A percentile compares a stretch with the other conserved stretches of the same genome.
Evolutionary conservation across 106 monocot genomes (phyloP).

Genomic region (Narthecium ossifragum): DNA sequence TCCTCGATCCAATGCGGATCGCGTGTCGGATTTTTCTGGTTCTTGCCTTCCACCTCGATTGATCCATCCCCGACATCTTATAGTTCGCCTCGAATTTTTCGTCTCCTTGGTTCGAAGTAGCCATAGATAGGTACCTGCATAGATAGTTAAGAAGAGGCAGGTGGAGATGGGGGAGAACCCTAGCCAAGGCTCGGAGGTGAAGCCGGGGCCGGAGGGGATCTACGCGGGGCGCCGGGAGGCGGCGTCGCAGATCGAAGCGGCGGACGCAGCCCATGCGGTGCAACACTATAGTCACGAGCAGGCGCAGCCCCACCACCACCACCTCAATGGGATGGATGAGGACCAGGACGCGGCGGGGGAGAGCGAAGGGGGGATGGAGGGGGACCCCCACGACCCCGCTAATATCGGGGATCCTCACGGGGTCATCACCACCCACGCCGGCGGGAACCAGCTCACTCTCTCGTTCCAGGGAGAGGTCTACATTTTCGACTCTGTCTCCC

Average conservation of each 20-base stretch:
- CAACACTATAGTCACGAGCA: too few species aligned
- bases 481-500: constrained; percentile 90
- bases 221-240: too few species aligned
- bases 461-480: constrained; percentile 96
- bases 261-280: too few species aligned
- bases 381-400: background rate
- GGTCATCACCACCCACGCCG: background rate
- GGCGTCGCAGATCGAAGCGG: too few species aligned
- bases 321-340: background rate
- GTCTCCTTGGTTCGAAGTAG: background rate
- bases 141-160: background rate
- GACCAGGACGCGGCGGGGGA: constrained; percentile 1
- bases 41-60: background rate
- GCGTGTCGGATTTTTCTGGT: background rate
- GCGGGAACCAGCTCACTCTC: constrained; percentile 73
- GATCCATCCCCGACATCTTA: too few species aligned
- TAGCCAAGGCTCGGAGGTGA: background rate
- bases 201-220: background rate
- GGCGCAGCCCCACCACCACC: too few species aligned
- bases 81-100: too few species aligned
- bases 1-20: background rate
- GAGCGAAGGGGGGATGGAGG: constrained; percentile 1
- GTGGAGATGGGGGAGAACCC: background rate
- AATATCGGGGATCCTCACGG: background rate
- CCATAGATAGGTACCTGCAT: background rate